Base-by-base conservation (phyloP, 1,284 basidiomycete species). In the Phylloboletellus chloephorus region DNA sequence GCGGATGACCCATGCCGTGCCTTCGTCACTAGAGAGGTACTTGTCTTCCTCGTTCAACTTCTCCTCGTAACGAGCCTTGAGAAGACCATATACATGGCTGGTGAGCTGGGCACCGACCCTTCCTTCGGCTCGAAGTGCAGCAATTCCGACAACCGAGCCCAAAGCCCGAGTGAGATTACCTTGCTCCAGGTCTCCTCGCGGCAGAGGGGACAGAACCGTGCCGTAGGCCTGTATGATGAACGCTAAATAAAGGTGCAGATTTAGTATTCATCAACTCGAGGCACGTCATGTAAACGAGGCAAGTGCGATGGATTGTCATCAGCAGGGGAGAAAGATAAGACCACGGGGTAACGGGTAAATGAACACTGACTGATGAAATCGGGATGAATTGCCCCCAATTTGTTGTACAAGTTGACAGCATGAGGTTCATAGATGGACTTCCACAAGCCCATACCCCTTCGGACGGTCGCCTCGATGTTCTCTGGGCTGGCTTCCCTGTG, bases 171-270 rank as follows among this genome's bases (percentile, higher is more conserved):
- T 89, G 50, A 96, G 74, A 66, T 92, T 88, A 43, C 85, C 83
- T 64, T 85, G 82, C 66, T 81, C 75, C 51, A 60, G 62, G 67
- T 78, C 72, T 48, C 64, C 72, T 54, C 71, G 78, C 51, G 84
- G 74, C 52, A 85, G 64, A 54, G 87, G 89, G 41, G 89, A 71
- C 52, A 98, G 81, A 13, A 97, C 76, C 15, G 85, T 72, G 48
- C 92, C 92, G 66, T 98, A 98, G 47, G 82, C 79, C 64, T 90
- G 81, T 68, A 98, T 88, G 64, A 98, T 96, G 70, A 95, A 95
- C 47, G 87, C 86, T 89, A 48, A 63, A 63, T 36, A 47, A 61
- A 41, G 46, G 47, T 16, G 45, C 29, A 48, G 47, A 55, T 49
- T 55, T 35, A 57, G 51, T 41, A 52, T 52, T 46, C 46, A 62